Conservation (phyloP, 345 rosid species). For the Brassica carinata region DNA sequence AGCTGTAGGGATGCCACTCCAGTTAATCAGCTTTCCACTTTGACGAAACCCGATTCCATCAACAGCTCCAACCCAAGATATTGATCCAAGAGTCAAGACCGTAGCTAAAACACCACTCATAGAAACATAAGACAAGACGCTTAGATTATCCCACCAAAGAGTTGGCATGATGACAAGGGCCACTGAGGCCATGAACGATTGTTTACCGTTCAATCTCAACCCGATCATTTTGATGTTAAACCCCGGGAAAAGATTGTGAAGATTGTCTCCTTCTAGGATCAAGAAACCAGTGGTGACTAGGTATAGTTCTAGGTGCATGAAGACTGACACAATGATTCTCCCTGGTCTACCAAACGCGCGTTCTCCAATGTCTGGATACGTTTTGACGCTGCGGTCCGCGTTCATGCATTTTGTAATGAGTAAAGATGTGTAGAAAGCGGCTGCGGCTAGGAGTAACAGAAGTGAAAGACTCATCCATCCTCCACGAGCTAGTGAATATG, state of each 20-base stretch:
- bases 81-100: slow-evolving; percentile 41
- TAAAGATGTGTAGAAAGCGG: slow-evolving; percentile 46
- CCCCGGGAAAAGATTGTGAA: slow-evolving; percentile 45
- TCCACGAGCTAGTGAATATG: slow-evolving; percentile 51
- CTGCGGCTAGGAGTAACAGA: slow-evolving; percentile 41
- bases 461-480: slow-evolving; percentile 55
- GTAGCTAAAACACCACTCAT: slow-evolving; percentile 54
- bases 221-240: slow-evolving; percentile 39
- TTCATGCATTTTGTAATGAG: slow-evolving; percentile 48
- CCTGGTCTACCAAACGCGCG: slow-evolving; percentile 50
- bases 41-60: slow-evolving; percentile 44
- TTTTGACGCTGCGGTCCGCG: slow-evolving; percentile 35
- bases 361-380: slow-evolving; percentile 44
- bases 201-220: slow-evolving; percentile 36
- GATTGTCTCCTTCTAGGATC: slow-evolving; percentile 54
- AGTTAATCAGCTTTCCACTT: slow-evolving; percentile 40
- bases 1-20: slow-evolving; percentile 48
- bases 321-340: slow-evolving; percentile 42
- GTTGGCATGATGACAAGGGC: slow-evolving; percentile 48
- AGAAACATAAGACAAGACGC: slow-evolving; percentile 49
- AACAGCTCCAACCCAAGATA: slow-evolving; percentile 41
- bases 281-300: slow-evolving; percentile 50
- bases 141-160: slow-evolving; percentile 45
- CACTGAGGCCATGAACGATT: slow-evolving; percentile 40
- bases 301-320: slow-evolving; percentile 48